Evolutionary conservation across 2,329 filamentous ascomycete species (phyloP), one percentile per base, ranked within the genome.

Genomic region (Colletotrichum eleusines): DNA sequence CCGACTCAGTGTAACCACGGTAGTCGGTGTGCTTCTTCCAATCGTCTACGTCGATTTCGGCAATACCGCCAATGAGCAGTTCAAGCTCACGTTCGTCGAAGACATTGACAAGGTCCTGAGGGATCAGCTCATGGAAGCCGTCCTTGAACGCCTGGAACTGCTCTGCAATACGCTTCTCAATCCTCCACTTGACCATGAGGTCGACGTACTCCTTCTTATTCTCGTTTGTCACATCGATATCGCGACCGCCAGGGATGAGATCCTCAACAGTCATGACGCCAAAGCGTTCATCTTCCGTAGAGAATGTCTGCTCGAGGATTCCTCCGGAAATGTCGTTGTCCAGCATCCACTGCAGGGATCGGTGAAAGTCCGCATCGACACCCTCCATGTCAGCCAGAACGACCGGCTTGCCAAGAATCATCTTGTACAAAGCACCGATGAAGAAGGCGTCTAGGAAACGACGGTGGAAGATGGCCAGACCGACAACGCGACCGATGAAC

Each of bases 1-100:
- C 96, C 68, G 91, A 94, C 83, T 99, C 96, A 12, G 97, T 98
- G 87, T 99, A 99, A 65, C 96, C 96, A 76, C 96, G 92, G 83
- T 99, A 99, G 79, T 99, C 96, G 57, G 96, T 99, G 84, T 99
- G 96, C 87, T 99, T 99, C 92, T 99, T 98, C 96, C 96, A 99
- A 83, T 99, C 96, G 72, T 99, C 96, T 20, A 99, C 95, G 78
- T 99, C 96, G 76, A 99, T 99, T 83, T 99, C 96, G n/a, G 96
- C 96, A 76, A 99, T 99, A 87, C 96, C 96, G 75, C 96, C 96
- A 78, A 99, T 98, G 75, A 99, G 88, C 75, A 99, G 84, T 83
- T 99, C 96, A 58, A 99, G 87, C 82, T 99, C 96, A 77, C 96
- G 93, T 86, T 99, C 96, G 78, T 99, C 96, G 78, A 99, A 99